A percentile compares a stretch with the other conserved stretches of the same genome.
phyloP scores from a whole-genome alignment of 1,139 yeast species.

The Blastobotrys indianensis region DNA sequence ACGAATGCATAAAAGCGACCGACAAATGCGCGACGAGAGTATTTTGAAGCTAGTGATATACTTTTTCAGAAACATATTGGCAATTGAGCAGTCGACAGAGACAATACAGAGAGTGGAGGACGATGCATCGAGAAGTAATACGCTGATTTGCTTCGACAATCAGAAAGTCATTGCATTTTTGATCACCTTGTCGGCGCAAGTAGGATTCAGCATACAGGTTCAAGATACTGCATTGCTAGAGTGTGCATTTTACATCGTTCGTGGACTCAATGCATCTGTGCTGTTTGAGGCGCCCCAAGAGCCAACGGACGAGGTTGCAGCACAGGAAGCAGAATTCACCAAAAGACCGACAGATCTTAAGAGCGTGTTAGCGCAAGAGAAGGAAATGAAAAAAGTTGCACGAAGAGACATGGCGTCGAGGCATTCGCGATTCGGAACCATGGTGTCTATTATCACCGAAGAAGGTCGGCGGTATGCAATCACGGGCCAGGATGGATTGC shows the following conservation, averaged over 20 bases:
- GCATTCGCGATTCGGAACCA: constrained; percentile 88
- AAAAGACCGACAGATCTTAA: constrained; percentile 33
- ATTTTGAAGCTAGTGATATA: constrained; percentile 66
- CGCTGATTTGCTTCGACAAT: constrained; percentile 50
- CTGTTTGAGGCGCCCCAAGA: constrained; percentile 19
- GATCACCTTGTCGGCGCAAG: constrained; percentile 58
- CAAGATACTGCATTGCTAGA: constrained; percentile 67
- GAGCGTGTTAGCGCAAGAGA: constrained; percentile 54
- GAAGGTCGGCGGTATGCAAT: constrained; percentile 57
- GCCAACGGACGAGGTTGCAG: not conserved
- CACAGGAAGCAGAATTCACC: not conserved
- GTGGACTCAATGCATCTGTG: constrained; percentile 45
- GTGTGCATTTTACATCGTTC: constrained; percentile 56
- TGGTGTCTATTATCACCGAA: constrained; percentile 60
- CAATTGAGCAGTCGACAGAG: constrained; percentile 63
- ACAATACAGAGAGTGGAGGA: constrained; percentile 34
- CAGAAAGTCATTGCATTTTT: constrained; percentile 71
- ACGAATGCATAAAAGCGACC: constrained; percentile 41
- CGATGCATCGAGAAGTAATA: constrained; percentile 61
- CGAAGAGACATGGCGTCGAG: constrained; percentile 48
- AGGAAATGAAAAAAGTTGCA: constrained; percentile 41
- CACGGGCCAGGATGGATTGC: constrained; percentile 68
- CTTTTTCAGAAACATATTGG: constrained; percentile 67
- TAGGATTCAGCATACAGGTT: constrained; percentile 59
- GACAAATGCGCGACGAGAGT: constrained; percentile 68